Base-by-base conservation (phyloP, 208 protist species). In the Acanthamoeba lenticulata region DNA sequence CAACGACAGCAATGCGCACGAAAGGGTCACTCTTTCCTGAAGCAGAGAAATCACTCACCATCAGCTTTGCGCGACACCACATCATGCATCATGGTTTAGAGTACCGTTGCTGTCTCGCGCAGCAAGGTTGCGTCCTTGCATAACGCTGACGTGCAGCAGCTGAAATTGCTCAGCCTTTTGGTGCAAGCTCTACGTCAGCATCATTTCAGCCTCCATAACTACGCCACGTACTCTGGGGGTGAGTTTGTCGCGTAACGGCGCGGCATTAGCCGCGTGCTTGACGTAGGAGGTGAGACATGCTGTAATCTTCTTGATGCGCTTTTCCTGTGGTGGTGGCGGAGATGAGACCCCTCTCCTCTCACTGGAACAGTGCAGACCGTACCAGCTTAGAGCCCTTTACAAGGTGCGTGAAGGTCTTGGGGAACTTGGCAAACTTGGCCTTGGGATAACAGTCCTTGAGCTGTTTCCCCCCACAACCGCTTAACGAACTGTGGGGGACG, bases 11-110 rank as follows among this genome's bases (percentile, higher is more conserved):
- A 5, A 83, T 40, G 42, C 74, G 74, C 1, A 83, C 74, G n/a
- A 83, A 83, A 40, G 74, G 74, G 32, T 83, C 74, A 40, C 74
- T 83, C 74, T 83, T 83, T 34, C 74, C 74, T 83, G 72, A n/a
- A n/a, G n/a, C n/a, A n/a, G n/a, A n/a, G n/a, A n/a, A n/a, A n/a
- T n/a, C n/a, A n/a, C n/a, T n/a, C n/a, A n/a, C n/a, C n/a, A n/a
- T n/a, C n/a, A n/a, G n/a, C n/a, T n/a, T n/a, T n/a, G n/a, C n/a
- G n/a, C n/a, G n/a, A n/a, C n/a, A n/a, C n/a, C n/a, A n/a, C n/a
- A n/a, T n/a, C n/a, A n/a, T n/a, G n/a, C n/a, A n/a, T n/a, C n/a
- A n/a, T n/a, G n/a, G n/a, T n/a, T n/a, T n/a, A n/a, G n/a, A n/a
- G 13, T 83, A 83, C 74, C 74, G 74, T 83, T 83, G 4, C 38